Evolutionary conservation across 768 basidiomycete genomes (phyloP), one percentile per base, ranked within the genome.

Genomic region (Auricularia heimuer): DNA sequence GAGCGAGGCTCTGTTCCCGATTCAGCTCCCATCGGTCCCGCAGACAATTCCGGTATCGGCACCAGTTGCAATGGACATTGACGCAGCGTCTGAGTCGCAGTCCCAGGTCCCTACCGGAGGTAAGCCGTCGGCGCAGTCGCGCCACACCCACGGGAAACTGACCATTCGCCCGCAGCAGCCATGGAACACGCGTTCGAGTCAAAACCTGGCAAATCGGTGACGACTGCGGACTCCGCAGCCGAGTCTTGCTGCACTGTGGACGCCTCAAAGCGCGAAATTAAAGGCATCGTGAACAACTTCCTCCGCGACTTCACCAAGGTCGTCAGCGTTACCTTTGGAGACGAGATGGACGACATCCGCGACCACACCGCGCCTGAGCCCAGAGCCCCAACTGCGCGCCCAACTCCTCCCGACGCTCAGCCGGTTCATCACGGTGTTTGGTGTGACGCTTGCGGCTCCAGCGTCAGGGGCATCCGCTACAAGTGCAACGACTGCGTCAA

Each of bases 231-330:
- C 33, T 42, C 33, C 6, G 54, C 37, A 34, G 54, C 36, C 33
- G 33, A 63, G 3, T 63, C 73, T 36, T 83, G 82, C 70, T 85
- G 83, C 71, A 72, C 80, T 3, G 68, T 81, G 3, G 68, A 77
- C 1, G 75, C 81, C 63, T 78, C 77, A 61, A 86, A 80, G 72
- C 72, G 71, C 45, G 85, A 87, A 63, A 73, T 88, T 6, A 75
- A 77, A 64, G 62, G 67, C 1, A 71, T 86, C 37, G 67, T 89
- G 45, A 68, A 73, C 60, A 75, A 75, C n/a, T 87, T 88, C 70
- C 80, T 85, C 69, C 67, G 71, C 10, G 80, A 85, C 63, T 73
- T 89, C n/a, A 78, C 84, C 45, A 75, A 73, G 14, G 75, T 82
- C 65, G 69, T 87, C 33, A 69, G 69, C 24, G 71, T 68, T 63